phyloP scores from a whole-genome alignment of 495 filamentous ascomycete genomes.

The Aspergillus nidulans region DNA sequence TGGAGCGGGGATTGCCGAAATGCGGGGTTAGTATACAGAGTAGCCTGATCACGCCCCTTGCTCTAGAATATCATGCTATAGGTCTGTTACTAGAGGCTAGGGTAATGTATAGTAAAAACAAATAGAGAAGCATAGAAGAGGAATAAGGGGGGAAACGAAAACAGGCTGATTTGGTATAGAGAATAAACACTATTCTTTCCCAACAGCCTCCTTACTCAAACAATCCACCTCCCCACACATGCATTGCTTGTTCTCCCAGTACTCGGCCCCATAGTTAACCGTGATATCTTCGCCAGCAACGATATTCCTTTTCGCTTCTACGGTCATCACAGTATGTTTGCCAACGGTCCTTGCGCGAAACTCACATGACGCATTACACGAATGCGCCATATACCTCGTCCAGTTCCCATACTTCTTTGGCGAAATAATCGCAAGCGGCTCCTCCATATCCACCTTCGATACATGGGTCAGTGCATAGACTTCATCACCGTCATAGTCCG shows the following conservation, averaged over 20 bases:
- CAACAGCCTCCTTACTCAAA: background rate
- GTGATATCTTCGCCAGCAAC: constrained; percentile 32
- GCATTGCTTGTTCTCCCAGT: constrained; percentile 18
- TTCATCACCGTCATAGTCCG: background rate
- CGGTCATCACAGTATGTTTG: constrained; percentile 13
- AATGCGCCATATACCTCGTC: constrained; percentile 72
- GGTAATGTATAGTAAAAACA: too few species aligned
- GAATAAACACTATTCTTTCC: too few species aligned
- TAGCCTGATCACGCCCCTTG: background rate
- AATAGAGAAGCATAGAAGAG: too few species aligned
- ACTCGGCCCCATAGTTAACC: constrained; percentile 25
- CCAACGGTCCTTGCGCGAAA: constrained; percentile 24
- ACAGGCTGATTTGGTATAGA: too few species aligned
- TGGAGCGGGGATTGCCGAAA: background rate
- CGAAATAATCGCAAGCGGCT: background rate
- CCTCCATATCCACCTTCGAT: background rate
- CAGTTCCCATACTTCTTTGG: constrained; percentile 35
- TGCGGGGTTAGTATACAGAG: too few species aligned
- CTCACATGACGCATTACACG: constrained; percentile 51
- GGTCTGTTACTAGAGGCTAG: background rate
- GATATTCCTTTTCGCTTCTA: constrained; percentile 26
- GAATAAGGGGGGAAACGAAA: too few species aligned
- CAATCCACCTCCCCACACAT: constrained; percentile 6
- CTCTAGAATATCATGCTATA: background rate
- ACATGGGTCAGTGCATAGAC: constrained; percentile 11